Conservation (phyloP, 2,329 filamentous ascomycete species). For the Sclerotinia minor region DNA sequence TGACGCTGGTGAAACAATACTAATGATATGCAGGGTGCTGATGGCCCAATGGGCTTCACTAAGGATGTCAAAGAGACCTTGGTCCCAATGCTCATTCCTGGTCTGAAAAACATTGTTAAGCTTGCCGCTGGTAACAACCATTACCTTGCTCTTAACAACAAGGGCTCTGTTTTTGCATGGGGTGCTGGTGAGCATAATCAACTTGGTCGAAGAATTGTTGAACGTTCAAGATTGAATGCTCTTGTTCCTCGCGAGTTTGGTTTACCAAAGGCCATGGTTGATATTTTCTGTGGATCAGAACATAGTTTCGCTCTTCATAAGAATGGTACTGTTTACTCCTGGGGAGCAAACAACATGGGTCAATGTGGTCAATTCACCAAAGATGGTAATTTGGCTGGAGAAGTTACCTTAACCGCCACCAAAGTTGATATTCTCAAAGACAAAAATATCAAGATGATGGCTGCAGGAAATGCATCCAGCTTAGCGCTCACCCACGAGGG, state of each 20-base stretch:
- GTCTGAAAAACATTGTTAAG: constrained; percentile 54
- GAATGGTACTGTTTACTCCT: constrained; percentile 70
- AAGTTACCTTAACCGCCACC: constrained; percentile 68
- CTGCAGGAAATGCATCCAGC: constrained; percentile 56
- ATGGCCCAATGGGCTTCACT: constrained; percentile 60
- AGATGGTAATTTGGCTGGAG: constrained; percentile 64
- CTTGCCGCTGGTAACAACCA: constrained; percentile 59
- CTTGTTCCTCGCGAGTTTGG: constrained; percentile 31
- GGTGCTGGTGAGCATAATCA: constrained; percentile 63
- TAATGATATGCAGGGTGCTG: constrained; percentile 51
- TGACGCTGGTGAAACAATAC: not conserved
- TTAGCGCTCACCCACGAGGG: constrained; percentile 57
- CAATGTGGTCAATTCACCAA: constrained; percentile 64
- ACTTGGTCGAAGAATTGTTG: constrained; percentile 52
- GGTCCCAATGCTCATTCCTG: constrained; percentile 52
- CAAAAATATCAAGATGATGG: constrained; percentile 54
- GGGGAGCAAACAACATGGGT: constrained; percentile 85
- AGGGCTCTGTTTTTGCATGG: constrained; percentile 63
- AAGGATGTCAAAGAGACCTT: constrained; percentile 15
- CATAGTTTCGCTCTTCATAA: constrained; percentile 76
- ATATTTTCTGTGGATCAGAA: constrained; percentile 61
- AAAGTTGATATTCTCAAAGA: constrained; percentile 61
- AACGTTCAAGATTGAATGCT: constrained; percentile 31
- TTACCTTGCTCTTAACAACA: constrained; percentile 57
- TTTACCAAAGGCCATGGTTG: constrained; percentile 26